Base-by-base conservation (phyloP, 2,329 filamentous ascomycete species). In the Aspergillus quadrilineatus region DNA sequence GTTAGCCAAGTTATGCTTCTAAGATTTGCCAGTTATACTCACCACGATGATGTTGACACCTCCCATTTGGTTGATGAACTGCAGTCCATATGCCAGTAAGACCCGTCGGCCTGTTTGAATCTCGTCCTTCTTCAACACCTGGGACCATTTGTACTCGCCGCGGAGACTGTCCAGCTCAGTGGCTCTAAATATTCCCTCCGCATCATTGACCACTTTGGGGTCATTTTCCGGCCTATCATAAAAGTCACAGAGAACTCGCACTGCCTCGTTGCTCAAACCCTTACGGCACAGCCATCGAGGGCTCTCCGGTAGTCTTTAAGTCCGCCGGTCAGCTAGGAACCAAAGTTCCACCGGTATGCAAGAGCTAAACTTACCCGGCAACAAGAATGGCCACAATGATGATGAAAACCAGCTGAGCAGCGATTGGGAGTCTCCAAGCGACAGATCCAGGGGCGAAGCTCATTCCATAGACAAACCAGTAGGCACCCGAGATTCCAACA, bases 31-130 rank as follows among this genome's bases (percentile, higher is more conserved):
- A 7, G 28, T 15, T 22, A 6, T 15, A 66, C 65, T 60, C 75
- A 79, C 12, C 34, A 80, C 77, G 4, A 81, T 75, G 67, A 62
- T 46, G 49, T 81, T 81, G 56, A 81, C 79, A 0, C 79, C 79
- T 4, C 73, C 72, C 48, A 78, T 70, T 56, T 83, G 80, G 49
- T 83, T 79, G 74, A 80, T 80, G 51, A 79, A 75, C 52, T 79
- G 76, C 50, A 77, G 73, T n/a, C 75, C 73, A 61, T 73, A 80
- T 0, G 79, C 79, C 4, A 83, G 70, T 2, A 80, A 60, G 14
- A 82, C 75, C 1, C 79, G 69, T 30, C 73, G 63, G 0, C 79
- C 68, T 4, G 74, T 81, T 63, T 75, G 71, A 9, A 78, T 66
- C 44, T 71, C 71, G 58, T 77, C 79, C 7, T 69, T 69, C 63